Evolutionary conservation across 108 stramenopile species (phyloP), one percentile per base, ranked within the genome.

Genomic region (Nitzschia palea): DNA sequence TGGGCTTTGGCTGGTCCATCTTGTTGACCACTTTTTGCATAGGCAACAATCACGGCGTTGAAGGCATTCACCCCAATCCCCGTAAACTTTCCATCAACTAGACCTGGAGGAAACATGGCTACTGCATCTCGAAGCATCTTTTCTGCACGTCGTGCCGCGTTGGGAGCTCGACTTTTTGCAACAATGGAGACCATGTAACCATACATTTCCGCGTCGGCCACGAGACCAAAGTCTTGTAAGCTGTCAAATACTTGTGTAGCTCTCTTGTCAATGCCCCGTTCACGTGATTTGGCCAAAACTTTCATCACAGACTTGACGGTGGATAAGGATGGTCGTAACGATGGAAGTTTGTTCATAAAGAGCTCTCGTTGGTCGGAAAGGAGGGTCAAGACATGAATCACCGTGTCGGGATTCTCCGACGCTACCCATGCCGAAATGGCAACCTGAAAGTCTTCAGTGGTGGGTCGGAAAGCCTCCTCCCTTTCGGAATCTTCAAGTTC

Each of bases 1-100:
- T 89, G 67, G 4, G 85, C 83, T 57, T 81, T 73, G 26, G 80
- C 74, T 14, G 88, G 84, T 14, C 86, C 86, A 37, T 82, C 71
- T 33, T 83, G 79, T 2, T 80, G 53, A 9, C 79, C 80, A 57
- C 67, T 67, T 31, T 78, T 78, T 5, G 77, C 74, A 27, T 65
- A 68, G 17, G 77, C 65, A 15, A 60, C 67, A 15, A 78, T 40
- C 0, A 71, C 65, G 17, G 31, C 33, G 44, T 78, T 78, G 55
- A 71, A 78, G 28, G 54, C 68, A 35, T 77, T 73, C 17, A 74
- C 52, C 2, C 45, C 60, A 4, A 74, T 70, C 23, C 77, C 77
- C 5, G 22, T 29, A 6, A 37, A n/a, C 28, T 36, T 27, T 10
- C 71, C 75, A 3, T 76, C 52, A 6, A 28, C 35, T 23, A 62